A percentile compares a stretch with the other conserved stretches of the same genome.
Evolutionary conservation across 2,329 filamentous ascomycete species (phyloP).

Genomic region (Cordyceps pruinosa): DNA sequence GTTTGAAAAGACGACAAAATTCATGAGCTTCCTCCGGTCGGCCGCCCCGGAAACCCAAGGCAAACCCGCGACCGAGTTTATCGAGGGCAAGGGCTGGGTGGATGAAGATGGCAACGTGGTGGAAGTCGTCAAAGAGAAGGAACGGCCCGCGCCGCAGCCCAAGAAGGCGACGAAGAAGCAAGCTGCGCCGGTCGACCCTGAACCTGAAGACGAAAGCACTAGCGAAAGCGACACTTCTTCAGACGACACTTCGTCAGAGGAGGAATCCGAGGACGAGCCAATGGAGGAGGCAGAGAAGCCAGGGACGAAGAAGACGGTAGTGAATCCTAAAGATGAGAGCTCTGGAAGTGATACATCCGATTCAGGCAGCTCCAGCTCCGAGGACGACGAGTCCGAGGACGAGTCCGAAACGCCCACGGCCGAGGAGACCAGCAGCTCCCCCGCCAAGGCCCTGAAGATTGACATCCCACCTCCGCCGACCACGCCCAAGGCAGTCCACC

Average conservation of each 20-base stretch:
- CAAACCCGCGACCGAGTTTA: conserved; percentile 50
- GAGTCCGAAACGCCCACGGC: not conserved
- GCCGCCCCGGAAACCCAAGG: conserved; percentile 23
- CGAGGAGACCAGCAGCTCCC: conserved; percentile 31
- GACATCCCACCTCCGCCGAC: conserved; percentile 44
- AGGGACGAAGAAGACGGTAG: conserved; percentile 16
- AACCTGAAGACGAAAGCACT: conserved; percentile 28
- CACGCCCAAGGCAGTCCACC: conserved; percentile 58
- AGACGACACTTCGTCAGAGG: conserved; percentile 22
- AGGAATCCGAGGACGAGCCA: conserved; percentile 15
- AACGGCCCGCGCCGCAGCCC: conserved; percentile 25
- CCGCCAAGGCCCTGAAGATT: conserved; percentile 45
- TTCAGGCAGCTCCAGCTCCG: conserved; percentile 20
- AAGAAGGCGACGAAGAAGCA: conserved; percentile 17
- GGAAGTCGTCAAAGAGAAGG: conserved; percentile 43
- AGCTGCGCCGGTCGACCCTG: conserved; percentile 18
- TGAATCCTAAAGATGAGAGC: conserved; percentile 19
- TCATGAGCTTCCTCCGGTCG: conserved; percentile 72
- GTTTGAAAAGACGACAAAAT: conserved; percentile 77
- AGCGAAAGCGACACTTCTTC: conserved; percentile 32
- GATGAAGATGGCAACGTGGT: conserved; percentile 71
- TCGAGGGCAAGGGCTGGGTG: conserved; percentile 85
- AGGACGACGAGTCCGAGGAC: conserved; percentile 16
- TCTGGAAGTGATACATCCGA: not conserved
- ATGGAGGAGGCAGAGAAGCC: conserved; percentile 14